Evolutionary conservation across 441 rosid genomes (phyloP), one percentile per base, ranked within the genome.

Genomic region (Croton laevigatus): DNA sequence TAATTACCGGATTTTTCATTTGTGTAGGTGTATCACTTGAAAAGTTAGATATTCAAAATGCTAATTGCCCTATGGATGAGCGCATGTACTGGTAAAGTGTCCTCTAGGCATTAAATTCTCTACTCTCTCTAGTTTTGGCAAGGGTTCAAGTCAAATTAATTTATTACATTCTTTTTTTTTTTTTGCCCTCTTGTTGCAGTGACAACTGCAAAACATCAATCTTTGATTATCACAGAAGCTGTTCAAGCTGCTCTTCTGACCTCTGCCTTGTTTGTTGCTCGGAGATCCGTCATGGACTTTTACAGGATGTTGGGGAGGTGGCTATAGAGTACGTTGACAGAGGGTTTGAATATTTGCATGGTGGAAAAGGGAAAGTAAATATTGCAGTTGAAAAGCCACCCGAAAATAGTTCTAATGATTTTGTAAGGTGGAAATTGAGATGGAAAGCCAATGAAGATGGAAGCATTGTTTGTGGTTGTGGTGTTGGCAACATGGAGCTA

Each of bases 211-310:
- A 78, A 77, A 86, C 97, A 37, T 84, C 93, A 12, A 91, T 93
- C 58, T 79, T 83, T 75, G 97, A 95, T 77, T 82, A 80, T 60
- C 96, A 91, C 78, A 83, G 97, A 75, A 87, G 83, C 76, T 95
- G 99, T 76, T 72, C 76, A 45, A 77, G 69, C n/a, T 95, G 99
- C 81, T 55, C 58, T 3, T 81, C 74, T 69, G 97, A 93, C 75
- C 85, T 95, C 36, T 95, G 99, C 77, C 87, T 93, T 72, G 66
- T 36, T 40, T 95, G 99, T 76, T 89, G 97, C 83, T 71, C 69
- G n/a, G 99, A 95, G 81, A 80, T 95, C 63, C 91, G 95, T 38
- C 66, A 82, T 44, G 98, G 97, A 63, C 63, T 73, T 45, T 72
- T 82, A 48, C 86, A 66, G 71, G 86, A 83, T 57, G 80, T 90